Base-by-base conservation (phyloP, 306 rosid genomes). In the Vicia sativa region DNA sequence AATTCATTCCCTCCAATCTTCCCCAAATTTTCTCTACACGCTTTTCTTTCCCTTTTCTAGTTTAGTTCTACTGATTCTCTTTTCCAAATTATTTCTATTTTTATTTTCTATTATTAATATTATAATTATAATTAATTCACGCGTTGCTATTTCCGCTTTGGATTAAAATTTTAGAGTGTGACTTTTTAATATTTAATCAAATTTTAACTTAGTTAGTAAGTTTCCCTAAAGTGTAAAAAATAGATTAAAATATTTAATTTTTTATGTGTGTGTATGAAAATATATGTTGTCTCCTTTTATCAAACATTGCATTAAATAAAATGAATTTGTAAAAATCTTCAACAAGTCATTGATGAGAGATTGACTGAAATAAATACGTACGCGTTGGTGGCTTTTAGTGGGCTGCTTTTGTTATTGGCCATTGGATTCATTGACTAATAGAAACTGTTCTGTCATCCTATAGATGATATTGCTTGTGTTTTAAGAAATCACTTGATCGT, bases 1-100 rank as follows among this genome's bases (percentile, higher is more conserved):
- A 7, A 11, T 71, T 60, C 59, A 46, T 72, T 72, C 76, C 76
- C 76, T 62, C 76, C 76, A 50, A 48, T 49, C 29, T 62, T 62
- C 75, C 31, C n/a, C n/a, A 44, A 15, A 29, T 3, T 42, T 7
- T 23, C 23, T 35, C 26, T 56, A 2, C 43, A 3, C 6, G 11
- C 13, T 16, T 44, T 18, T 11, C 58, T 28, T 42, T 15, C 39
- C 14, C 25, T 54, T 55, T 14, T 34, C 28, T 21, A 21, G 43
- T 38, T 38, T 50, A 7, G 72, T 56, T 19, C 53, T 37, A 4
- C 25, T 15, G 4, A 2, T 16, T 25, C 11, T 9, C 1, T 45
- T 12, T 29, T 26, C 37, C 11, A 46, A 35, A 35, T 7, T 13
- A 53, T 23, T 34, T 14, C 2, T 45, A 18, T 16, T 16, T 16